Evolutionary conservation across 192 early-diverging fungal genomes (phyloP), one percentile per base, ranked within the genome.

Genomic region (Gryganskiella cystojenkinii): DNA sequence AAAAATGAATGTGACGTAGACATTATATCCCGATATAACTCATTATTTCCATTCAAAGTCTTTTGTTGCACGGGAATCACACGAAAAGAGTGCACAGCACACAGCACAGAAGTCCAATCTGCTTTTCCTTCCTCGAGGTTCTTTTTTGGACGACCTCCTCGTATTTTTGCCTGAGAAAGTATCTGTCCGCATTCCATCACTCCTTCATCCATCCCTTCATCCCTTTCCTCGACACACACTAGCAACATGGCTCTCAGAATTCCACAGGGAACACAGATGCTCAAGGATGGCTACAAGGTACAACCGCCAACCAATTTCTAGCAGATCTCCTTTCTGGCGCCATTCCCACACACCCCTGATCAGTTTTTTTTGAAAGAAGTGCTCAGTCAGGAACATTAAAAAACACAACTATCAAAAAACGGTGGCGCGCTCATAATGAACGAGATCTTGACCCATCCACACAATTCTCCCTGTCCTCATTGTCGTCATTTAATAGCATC

Each of bases 401-500:
- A 20, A 24, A 33, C 28, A 43, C 27, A 61, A 47, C 43, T 46
- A 19, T n/a, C 7, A n/a, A 19, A 61, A 33, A 15, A 62, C 11
- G 37, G 37, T 43, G 20, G 35, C 4, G 22, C 24, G n/a, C n/a
- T 45, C 33, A 43, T 40, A n/a, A 37, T 30, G 42, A 0, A 55
- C 55, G 68, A 66, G 5, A 55, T 27, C 67, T 4, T 22, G 45
- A 19, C 67, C 52, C 37, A 70, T 27, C 20, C 35, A 17, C 13
- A 28, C 25, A 37, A 35, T 33, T 47, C 40, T 19, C 19, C 44
- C 25, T 33, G 5, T 35, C 14, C 24, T 27, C 28, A 11, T n/a
- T n/a, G n/a, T n/a, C 19, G 22, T 31, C 52, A 47, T 5, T 37
- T 50, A 53, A 66, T 81, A 93, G 95, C 91, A 94, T 84, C 89